A percentile compares a stretch with the other conserved stretches of the same genome.
Conservation (phyloP, 2,329 filamentous ascomycete genomes). For the Claviceps africana region DNA sequence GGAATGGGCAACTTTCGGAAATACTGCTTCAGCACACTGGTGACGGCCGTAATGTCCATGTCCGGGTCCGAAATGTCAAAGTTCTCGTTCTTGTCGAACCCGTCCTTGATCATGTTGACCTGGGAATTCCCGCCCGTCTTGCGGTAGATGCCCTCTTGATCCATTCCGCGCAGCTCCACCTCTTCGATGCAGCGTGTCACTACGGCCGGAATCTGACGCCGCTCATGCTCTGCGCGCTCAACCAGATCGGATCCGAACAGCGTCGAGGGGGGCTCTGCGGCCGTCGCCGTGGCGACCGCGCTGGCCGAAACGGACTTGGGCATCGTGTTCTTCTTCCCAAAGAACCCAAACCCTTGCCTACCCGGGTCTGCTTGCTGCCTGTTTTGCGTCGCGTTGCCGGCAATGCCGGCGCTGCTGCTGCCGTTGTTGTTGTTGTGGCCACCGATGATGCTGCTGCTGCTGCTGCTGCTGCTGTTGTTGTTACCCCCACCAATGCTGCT, state of each 20-base stretch:
- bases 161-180: slow-evolving; percentile 91
- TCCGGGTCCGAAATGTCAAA: slow-evolving; percentile 89
- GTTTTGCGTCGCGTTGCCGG: slow-evolving; percentile 11
- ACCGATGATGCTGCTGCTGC: slow-evolving; percentile 8
- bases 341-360: slow-evolving; percentile 58
- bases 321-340: slow-evolving; percentile 41
- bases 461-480: neutral
- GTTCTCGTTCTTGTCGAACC: slow-evolving; percentile 75
- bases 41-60: slow-evolving; percentile 91
- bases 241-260: slow-evolving; percentile 85
- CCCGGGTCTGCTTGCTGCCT: slow-evolving; percentile 16
- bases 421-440: too few species aligned
- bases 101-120: slow-evolving; percentile 78
- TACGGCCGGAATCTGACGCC: slow-evolving; percentile 75
- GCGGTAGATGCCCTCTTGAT: slow-evolving; percentile 92
- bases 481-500: neutral
- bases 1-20: slow-evolving; percentile 86
- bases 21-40: slow-evolving; percentile 91
- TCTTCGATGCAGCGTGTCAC: slow-evolving; percentile 92
- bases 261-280: slow-evolving; percentile 39
- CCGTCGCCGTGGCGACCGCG: slow-evolving; percentile 24
- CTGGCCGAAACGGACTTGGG: slow-evolving; percentile 36
- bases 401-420: neutral
- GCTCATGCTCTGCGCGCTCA: slow-evolving; percentile 76
- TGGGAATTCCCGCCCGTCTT: slow-evolving; percentile 91